Evolutionary conservation across 495 filamentous ascomycete species (phyloP).

Genomic region (Thermochaetoides thermophila): DNA sequence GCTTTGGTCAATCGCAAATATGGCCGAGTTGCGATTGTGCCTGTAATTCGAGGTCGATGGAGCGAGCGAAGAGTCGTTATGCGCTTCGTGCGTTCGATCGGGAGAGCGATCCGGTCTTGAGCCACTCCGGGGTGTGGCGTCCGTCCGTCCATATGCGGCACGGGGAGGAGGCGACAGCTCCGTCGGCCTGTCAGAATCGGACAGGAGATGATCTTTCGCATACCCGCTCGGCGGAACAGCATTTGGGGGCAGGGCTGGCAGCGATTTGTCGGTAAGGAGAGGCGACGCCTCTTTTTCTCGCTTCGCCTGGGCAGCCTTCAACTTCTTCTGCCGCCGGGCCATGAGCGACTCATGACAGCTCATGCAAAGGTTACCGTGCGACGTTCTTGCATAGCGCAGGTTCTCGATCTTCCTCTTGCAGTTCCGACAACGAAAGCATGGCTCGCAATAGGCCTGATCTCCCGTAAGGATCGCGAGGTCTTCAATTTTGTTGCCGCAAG

Average conservation of each 20-base stretch:
- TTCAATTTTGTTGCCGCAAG: conserved; percentile 95
- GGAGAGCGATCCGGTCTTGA: conserved; percentile 35
- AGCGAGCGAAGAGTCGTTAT: conserved; percentile 42
- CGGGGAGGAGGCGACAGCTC: conserved; percentile 56
- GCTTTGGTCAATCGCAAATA: conserved; percentile 47
- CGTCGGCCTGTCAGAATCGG: conserved; percentile 60
- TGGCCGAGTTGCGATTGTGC: conserved; percentile 57
- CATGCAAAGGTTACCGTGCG: conserved; percentile 99
- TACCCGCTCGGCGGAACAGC: conserved; percentile 46
- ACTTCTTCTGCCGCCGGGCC: conserved; percentile 84
- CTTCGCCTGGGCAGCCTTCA: conserved; percentile 49
- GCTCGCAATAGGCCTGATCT: conserved; percentile 97
- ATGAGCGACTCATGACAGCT: conserved; percentile 97
- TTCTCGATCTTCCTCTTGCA: conserved; percentile 99
- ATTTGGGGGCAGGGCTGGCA: conserved; percentile 78
- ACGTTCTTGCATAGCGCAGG: conserved; percentile 90
- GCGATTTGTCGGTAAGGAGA: conserved; percentile 77
- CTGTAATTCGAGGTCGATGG: conserved; percentile 66
- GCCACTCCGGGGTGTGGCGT: conserved; percentile 34
- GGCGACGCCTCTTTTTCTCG: conserved; percentile 44
- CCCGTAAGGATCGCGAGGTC: conserved; percentile 95
- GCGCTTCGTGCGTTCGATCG: conserved; percentile 26
- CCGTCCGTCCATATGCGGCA: conserved; percentile 30
- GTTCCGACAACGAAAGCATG: conserved; percentile 93
- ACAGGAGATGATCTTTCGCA: conserved; percentile 51